These are phyloP conservation scores for Aspergillus indologenus DNA, from an alignment of 495 filamentous ascomycete genomes.

Conservation along the genomic window DNA sequence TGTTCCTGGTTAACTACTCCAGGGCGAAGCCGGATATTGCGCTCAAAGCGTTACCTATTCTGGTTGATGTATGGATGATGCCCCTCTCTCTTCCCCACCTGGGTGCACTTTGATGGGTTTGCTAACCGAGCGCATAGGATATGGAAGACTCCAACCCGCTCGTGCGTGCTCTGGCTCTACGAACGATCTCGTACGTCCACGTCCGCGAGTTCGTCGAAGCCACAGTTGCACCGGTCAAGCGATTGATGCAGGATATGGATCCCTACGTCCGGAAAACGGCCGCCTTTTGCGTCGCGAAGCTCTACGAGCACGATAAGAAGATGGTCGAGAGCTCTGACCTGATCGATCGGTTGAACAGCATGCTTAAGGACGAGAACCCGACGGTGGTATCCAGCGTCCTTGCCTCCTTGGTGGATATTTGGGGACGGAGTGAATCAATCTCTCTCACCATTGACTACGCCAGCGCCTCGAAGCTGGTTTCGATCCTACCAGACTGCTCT, in stretches of 20 bases:
- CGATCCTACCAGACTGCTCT: constrained; percentile 93
- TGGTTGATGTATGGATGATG: constrained; percentile 65
- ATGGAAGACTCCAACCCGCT: constrained; percentile 93
- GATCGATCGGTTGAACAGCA: constrained; percentile 85
- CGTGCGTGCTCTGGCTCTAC: constrained; percentile 85
- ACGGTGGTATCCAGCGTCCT: constrained; percentile 95
- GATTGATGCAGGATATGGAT: constrained; percentile 80
- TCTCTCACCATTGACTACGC: constrained; percentile 97
- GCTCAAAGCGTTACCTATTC: constrained; percentile 83
- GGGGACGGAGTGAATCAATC: constrained; percentile 95
- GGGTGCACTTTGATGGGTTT: constrained; percentile 3
- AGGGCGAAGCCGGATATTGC: constrained; percentile 93
- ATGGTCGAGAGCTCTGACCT: constrained; percentile 88
- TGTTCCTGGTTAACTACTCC: constrained; percentile 96
- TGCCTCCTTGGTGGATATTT: constrained; percentile 93
- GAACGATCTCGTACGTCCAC: constrained; percentile 97
- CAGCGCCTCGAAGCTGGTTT: constrained; percentile 96
- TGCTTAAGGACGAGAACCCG: constrained; percentile 93
- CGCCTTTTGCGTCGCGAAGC: constrained; percentile 92
- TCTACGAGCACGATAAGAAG: constrained; percentile 92
- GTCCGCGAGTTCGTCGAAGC: constrained; percentile 94
- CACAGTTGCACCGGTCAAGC: constrained; percentile 78
- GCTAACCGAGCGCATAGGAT: constrained; percentile 56
- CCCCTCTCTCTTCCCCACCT: not conserved
- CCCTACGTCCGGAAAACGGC: constrained; percentile 98